phyloP scores from a whole-genome alignment of 768 basidiomycete species.

The Mycena latifolia region DNA sequence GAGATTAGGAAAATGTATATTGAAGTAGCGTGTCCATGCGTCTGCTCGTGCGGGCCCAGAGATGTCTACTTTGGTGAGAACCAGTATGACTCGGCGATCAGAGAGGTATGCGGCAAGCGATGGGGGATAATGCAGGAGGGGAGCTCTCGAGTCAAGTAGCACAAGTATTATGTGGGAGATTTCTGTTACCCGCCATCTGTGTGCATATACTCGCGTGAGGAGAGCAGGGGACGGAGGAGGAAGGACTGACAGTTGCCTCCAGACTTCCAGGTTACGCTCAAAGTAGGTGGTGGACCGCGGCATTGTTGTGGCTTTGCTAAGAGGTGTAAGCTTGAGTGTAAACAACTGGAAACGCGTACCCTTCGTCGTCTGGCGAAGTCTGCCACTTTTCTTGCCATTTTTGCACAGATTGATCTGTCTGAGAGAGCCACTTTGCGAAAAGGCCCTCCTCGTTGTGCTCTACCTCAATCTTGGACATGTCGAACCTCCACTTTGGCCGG shows the following conservation, averaged over 20 bases:
- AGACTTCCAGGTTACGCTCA: slow-evolving; percentile 94
- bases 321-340: neutral
- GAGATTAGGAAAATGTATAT: slow-evolving; percentile 62
- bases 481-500: slow-evolving; percentile 89
- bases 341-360: neutral
- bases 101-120: slow-evolving; percentile 78
- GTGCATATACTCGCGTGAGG: slow-evolving; percentile 17
- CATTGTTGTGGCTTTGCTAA: slow-evolving; percentile 45
- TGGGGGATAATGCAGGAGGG: slow-evolving; percentile 86
- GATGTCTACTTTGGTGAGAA: slow-evolving; percentile 92
- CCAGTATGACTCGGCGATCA: slow-evolving; percentile 70
- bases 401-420: slow-evolving; percentile 69
- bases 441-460: slow-evolving; percentile 91
- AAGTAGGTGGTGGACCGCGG: slow-evolving; percentile 82
- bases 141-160: slow-evolving; percentile 91
- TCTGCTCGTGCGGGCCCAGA: slow-evolving; percentile 72
- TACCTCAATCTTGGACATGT: slow-evolving; percentile 90
- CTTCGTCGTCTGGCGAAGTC: slow-evolving; percentile 1
- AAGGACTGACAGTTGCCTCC: slow-evolving; percentile 86
- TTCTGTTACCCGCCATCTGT: slow-evolving; percentile 94
- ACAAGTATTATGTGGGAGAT: slow-evolving; percentile 90
- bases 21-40: slow-evolving; percentile 76
- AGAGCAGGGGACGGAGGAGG: slow-evolving; percentile 25
- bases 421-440: slow-evolving; percentile 75
- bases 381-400: slow-evolving; percentile 57